phyloP scores from a whole-genome alignment of 2,329 filamentous ascomycete species.

The Pseudocercospora ulei region DNA sequence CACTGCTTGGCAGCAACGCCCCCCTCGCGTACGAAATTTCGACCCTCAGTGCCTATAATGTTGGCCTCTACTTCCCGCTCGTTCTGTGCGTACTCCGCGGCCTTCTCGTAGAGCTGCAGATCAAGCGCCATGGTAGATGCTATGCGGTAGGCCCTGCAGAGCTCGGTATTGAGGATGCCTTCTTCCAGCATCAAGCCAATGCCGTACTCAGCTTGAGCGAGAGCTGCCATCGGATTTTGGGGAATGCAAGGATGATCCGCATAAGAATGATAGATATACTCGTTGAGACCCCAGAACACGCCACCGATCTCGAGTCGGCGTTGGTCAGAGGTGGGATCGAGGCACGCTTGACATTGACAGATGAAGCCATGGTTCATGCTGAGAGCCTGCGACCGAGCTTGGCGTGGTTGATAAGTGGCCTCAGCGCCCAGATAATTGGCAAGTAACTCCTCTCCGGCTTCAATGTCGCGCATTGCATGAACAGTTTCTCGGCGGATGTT shows the following conservation, averaged over 20 bases:
- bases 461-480: constrained; percentile 28
- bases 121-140: constrained; percentile 18
- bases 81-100: constrained; percentile 18
- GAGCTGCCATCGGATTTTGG: constrained; percentile 8
- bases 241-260: constrained; percentile 16
- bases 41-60: constrained; percentile 23
- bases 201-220: constrained; percentile 37
- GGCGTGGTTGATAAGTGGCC: constrained; percentile 6
- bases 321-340: constrained; percentile 18
- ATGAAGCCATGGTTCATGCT: constrained; percentile 26
- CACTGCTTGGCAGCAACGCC: constrained; percentile 16
- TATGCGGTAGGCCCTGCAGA: constrained; percentile 24
- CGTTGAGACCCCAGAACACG: constrained; percentile 19
- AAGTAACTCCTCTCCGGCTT: constrained; percentile 28
- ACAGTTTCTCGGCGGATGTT: constrained; percentile 20
- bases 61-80: constrained; percentile 28
- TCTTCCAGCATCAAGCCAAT: constrained; percentile 90
- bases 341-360: constrained; percentile 28
- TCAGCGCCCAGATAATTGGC: constrained; percentile 13
- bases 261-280: constrained; percentile 11
- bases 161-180: constrained; percentile 47
- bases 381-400: constrained; percentile 20
- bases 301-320: constrained; percentile 15
- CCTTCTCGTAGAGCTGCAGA: constrained; percentile 12
- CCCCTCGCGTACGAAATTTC: constrained; percentile 13